Conservation (phyloP, 805 yeast genomes). For the Lachancea lanzarotensis region DNA sequence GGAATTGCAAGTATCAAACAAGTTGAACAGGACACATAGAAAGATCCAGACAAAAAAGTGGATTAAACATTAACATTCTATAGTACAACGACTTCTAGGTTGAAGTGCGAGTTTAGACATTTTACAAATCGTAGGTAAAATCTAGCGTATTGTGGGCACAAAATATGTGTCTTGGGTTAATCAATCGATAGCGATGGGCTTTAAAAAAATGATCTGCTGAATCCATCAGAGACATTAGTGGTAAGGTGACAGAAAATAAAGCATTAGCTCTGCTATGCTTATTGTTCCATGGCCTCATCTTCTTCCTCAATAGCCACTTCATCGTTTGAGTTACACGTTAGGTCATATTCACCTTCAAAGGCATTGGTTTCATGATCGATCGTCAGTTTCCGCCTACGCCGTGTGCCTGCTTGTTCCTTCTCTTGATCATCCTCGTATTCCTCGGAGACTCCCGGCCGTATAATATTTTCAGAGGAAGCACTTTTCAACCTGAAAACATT, state of each 20-base stretch:
- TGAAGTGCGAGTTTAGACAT: neutral
- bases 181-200: too few relatives aligned
- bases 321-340: conserved; percentile 33
- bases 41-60: neutral
- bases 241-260: neutral
- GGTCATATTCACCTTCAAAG: conserved; percentile 41
- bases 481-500: conserved; percentile 44
- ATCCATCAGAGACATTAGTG: neutral
- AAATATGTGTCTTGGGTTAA: too few relatives aligned
- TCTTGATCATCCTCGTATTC: conserved; percentile 33
- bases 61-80: neutral
- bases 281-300: conserved; percentile 17
- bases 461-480: conserved; percentile 31
- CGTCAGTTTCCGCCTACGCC: conserved; percentile 26
- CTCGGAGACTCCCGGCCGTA: conserved; percentile 18
- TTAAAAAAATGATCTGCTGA: too few relatives aligned
- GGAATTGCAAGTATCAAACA: conserved; percentile 19
- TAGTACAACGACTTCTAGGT: conserved; percentile 1
- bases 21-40: neutral
- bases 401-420: conserved; percentile 2
- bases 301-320: conserved; percentile 36
- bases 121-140: neutral
- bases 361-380: conserved; percentile 37
- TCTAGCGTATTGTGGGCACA: too few relatives aligned
- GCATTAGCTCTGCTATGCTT: neutral